Percentiles rank a stretch among this genome's conserved stretches.
These are phyloP conservation scores for Nicotiana undulata DNA, from an alignment of 257 asterid genomes.

Conservation along the genomic window DNA sequence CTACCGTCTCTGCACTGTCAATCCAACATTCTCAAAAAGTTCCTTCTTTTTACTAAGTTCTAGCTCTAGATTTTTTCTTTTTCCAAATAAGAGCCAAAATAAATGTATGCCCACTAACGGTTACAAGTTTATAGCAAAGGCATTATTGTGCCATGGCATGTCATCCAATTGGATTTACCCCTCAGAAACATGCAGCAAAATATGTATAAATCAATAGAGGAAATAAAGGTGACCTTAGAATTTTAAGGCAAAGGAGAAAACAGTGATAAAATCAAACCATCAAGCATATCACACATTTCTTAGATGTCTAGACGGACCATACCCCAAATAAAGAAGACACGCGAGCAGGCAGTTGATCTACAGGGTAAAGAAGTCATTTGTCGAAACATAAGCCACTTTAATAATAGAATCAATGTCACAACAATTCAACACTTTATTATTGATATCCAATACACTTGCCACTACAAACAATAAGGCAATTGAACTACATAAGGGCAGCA, in stretches of 20 bases:
- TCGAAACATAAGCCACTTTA: not conserved
- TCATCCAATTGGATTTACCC: not conserved
- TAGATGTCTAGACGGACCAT: not conserved
- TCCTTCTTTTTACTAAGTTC: not conserved
- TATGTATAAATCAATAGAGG: not conserved
- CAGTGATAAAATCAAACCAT: not conserved
- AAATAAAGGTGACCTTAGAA: not conserved
- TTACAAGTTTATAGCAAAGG: not conserved
- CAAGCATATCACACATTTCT: not conserved
- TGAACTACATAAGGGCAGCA: not conserved
- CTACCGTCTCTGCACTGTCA: no score
- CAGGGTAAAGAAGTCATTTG: not conserved
- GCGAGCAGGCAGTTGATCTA: not conserved
- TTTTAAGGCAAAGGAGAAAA: not conserved
- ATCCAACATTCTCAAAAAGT: no score
- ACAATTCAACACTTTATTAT: not conserved
- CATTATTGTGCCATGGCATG: not conserved
- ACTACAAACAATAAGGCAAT: not conserved
- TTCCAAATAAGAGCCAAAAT: not conserved
- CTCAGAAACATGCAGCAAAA: not conserved
- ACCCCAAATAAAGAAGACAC: not conserved
- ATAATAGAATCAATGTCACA: not conserved
- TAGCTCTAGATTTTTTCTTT: not conserved
- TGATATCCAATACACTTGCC: not conserved
- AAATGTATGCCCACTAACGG: not conserved